Conservation (phyloP, 2,329 filamentous ascomycete genomes). For the Aspergillus ustus region DNA sequence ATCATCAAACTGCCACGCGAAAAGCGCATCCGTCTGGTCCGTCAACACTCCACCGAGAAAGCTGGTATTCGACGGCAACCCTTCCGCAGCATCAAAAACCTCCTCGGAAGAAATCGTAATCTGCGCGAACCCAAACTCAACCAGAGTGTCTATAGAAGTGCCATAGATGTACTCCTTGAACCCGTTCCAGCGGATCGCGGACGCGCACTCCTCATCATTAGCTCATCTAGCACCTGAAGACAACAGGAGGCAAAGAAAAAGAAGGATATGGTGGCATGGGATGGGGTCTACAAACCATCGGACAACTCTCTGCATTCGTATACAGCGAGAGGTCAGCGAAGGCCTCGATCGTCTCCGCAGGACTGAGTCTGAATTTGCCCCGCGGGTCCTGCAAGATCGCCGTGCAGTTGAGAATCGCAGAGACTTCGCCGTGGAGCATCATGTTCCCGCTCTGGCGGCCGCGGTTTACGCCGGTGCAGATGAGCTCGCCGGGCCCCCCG, state of each 20-base stretch:
- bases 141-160: constrained; percentile 54
- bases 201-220: constrained; percentile 50
- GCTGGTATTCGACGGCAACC: constrained; percentile 43
- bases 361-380: constrained; percentile 51
- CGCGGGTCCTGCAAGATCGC: constrained; percentile 35
- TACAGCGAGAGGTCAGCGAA: constrained; percentile 57
- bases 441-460: too few species aligned
- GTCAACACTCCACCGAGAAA: constrained; percentile 53
- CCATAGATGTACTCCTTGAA: constrained; percentile 62
- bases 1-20: constrained; percentile 56
- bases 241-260: neutral
- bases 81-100: constrained; percentile 45
- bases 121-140: constrained; percentile 56
- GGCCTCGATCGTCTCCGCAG: constrained; percentile 49
- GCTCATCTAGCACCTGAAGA: neutral
- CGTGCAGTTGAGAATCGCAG: too few species aligned
- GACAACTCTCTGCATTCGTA: constrained; percentile 62
- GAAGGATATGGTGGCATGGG: neutral
- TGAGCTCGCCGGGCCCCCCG: too few species aligned
- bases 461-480: too few species aligned
- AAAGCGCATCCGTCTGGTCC: constrained; percentile 60
- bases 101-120: constrained; percentile 54
- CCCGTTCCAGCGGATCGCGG: constrained; percentile 60
- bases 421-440: too few species aligned
- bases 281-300: constrained; percentile 45